Base-by-base conservation (phyloP, 2,329 filamentous ascomycete species). In the Hortaea sp. region DNA sequence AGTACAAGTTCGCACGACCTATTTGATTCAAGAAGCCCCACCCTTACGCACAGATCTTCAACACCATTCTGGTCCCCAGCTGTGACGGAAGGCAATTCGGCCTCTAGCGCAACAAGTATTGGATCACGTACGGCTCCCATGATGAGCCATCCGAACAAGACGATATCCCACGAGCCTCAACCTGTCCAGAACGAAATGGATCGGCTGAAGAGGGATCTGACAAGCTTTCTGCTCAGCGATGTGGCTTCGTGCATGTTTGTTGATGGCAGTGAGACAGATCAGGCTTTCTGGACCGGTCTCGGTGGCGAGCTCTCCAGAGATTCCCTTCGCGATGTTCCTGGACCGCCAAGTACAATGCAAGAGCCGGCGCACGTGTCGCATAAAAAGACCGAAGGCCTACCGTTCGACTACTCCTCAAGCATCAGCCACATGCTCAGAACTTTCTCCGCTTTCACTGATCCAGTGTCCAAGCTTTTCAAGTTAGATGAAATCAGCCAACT, bases 61-160 rank as follows among this genome's bases (percentile, higher is more conserved):
- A 81, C 80, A 11, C 92, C 88, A 0, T 94, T 90, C 62, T 95
- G 88, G 88, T 95, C 89, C 2, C 86, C 86, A 0, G 88, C 90
- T 55, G 83, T 86, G 49, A 80, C 81, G 0, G 72, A 77, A 43
- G 73, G 78, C 0, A 76, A 82, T 50, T 79, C 79, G 31, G 80
- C 84, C 1, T 77, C 80, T 0, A 79, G 73, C 50, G 70, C 74
- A 63, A 82, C 68, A 61, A 86, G 62, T 68, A 75, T 64, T 6
- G 76, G 82, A 13, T 42, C 39, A 34, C 34, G 9, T 12, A 20
- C 20, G 20, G 20, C 20, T 20, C 20, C 20, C 20, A 20, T 20
- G 20, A 20, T 20, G 20, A 4, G 20, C 20, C 20, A 20, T 20
- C 20, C 20, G 20, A 20, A 10, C 34, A 12, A 39, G 35, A 34